phyloP scores from a whole-genome alignment of 2,329 filamentous ascomycete genomes.

The Emergomyces pasteurianus region DNA sequence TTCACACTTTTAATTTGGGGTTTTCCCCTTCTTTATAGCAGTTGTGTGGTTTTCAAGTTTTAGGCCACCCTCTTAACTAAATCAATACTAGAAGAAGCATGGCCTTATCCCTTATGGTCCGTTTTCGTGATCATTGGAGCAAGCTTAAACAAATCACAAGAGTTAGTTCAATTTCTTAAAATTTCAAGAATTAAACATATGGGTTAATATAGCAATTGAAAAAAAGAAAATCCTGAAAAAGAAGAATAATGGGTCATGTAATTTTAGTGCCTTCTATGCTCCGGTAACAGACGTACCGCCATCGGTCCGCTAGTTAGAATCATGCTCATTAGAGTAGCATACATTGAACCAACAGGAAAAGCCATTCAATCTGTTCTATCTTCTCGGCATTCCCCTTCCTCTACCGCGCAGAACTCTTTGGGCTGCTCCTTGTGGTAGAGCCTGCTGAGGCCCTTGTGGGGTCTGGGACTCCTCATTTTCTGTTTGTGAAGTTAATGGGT shows the following conservation, averaged over 20 bases:
- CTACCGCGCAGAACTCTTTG: constrained; percentile 78
- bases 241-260: neutral
- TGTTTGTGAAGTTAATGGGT: constrained; percentile 17
- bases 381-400: constrained; percentile 79
- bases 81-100: neutral
- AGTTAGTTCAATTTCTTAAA: neutral
- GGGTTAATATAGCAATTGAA: neutral
- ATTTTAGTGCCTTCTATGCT: neutral
- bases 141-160: neutral
- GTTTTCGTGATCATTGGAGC: neutral
- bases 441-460: constrained; percentile 67
- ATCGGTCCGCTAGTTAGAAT: too few species aligned
- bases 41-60: neutral
- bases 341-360: neutral
- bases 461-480: constrained; percentile 83
- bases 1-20: neutral
- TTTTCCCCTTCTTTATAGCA: neutral
- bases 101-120: neutral
- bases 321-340: neutral
- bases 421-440: constrained; percentile 67
- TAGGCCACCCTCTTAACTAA: neutral
- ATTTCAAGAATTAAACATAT: neutral
- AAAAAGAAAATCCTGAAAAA: neutral
- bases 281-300: neutral
- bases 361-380: constrained; percentile 38